A percentile compares a stretch with the other conserved stretches of the same genome.
phyloP scores from a whole-genome alignment of 192 early-diverging fungal genomes.

The Backusella psychrophila region DNA sequence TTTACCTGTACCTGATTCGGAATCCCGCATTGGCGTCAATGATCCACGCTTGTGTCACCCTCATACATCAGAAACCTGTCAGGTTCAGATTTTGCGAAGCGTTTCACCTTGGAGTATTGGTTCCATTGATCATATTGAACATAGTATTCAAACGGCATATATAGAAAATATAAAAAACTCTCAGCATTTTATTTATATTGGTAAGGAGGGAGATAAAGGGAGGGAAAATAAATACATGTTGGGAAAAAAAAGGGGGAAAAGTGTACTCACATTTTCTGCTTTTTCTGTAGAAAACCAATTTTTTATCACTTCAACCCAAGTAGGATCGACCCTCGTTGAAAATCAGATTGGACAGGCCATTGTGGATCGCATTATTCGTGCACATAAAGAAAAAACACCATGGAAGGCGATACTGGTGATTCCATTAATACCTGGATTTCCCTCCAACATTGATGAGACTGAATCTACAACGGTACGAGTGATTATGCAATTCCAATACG shows the following conservation, averaged over 20 bases:
- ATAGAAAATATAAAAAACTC: conserved; percentile 69
- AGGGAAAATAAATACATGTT: background rate
- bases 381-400: conserved; percentile 47
- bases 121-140: conserved; percentile 51
- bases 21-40: conserved; percentile 41
- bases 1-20: conserved; percentile 64
- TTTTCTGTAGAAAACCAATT: conserved; percentile 74
- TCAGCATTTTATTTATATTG: conserved; percentile 83
- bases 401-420: conserved; percentile 72
- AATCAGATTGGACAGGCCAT: conserved; percentile 79
- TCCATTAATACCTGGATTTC: conserved; percentile 79
- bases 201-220: conserved; percentile 9
- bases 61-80: conserved; percentile 1
- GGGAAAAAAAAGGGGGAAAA: background rate
- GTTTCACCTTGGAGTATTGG: conserved; percentile 70
- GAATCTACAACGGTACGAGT: conserved; percentile 71
- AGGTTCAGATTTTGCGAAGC: conserved; percentile 63
- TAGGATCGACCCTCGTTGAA: conserved; percentile 61
- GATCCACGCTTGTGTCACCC: conserved; percentile 16
- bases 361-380: conserved; percentile 68
- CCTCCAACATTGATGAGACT: conserved; percentile 64
- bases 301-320: conserved; percentile 63
- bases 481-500: conserved; percentile 80
- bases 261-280: background rate
- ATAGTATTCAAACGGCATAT: conserved; percentile 77